Percentiles rank a stretch among this genome's conserved stretches.
phyloP scores from a whole-genome alignment of 2,329 filamentous ascomycete genomes.

The Davidsoniella eucalypti region DNA sequence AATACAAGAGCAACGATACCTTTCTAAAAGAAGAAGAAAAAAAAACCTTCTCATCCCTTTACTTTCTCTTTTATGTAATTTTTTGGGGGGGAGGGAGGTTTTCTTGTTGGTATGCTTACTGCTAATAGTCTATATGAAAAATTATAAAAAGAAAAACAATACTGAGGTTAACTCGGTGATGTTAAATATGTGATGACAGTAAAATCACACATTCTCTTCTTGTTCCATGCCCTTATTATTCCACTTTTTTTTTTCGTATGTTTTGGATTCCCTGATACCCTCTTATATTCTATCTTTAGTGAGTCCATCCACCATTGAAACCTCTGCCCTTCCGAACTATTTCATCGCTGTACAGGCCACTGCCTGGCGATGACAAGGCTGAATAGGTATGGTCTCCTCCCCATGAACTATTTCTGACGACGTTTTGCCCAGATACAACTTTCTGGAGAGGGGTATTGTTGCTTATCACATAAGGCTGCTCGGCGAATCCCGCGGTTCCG shows the following conservation, averaged over 20 bases:
- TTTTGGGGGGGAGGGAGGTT: no score
- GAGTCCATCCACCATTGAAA: slow-evolving; percentile 1
- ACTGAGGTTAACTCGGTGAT: background rate
- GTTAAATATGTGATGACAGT: no score
- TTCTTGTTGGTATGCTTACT: no score
- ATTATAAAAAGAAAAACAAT: background rate
- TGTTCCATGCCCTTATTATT: background rate
- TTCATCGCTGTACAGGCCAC: slow-evolving; percentile 36
- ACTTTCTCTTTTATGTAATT: no score
- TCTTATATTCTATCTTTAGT: background rate
- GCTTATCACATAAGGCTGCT: slow-evolving; percentile 17
- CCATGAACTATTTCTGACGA: slow-evolving; percentile 8
- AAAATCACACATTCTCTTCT: background rate
- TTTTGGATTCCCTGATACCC: no score
- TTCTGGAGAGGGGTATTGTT: no score
- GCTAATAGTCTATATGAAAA: background rate
- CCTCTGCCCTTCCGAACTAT: slow-evolving; percentile 20
- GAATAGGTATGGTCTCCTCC: slow-evolving; percentile 15
- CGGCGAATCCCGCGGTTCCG: slow-evolving; percentile 36
- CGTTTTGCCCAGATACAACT: background rate
- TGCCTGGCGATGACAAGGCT: slow-evolving; percentile 7
- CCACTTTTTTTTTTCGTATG: background rate
- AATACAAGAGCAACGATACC: background rate
- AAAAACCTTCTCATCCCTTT: no score
- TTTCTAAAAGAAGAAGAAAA: no score